These are phyloP conservation scores for Daedaleopsis nitida DNA, from an alignment of 768 basidiomycete species.

Conservation along the genomic window DNA sequence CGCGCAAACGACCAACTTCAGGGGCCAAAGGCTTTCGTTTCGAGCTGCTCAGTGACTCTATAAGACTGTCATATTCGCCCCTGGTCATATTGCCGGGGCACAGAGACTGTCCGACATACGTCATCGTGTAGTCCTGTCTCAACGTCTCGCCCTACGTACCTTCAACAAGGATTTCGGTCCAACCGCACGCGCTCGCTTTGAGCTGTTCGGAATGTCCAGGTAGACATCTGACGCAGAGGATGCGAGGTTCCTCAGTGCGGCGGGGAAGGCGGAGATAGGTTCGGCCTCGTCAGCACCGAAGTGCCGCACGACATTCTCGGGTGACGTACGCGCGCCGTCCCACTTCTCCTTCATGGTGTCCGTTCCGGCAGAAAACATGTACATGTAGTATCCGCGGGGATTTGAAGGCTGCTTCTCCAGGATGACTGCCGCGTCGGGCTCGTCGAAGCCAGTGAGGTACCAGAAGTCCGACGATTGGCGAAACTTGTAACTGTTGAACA, in stretches of 20 bases:
- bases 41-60: conserved; percentile 53
- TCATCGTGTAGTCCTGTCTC: neutral
- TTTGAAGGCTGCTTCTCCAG: conserved; percentile 71
- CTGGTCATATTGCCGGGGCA: conserved; percentile 26
- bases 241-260: conserved; percentile 56
- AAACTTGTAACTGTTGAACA: conserved; percentile 79
- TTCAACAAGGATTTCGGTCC: conserved; percentile 60
- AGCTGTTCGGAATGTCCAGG: conserved; percentile 37
- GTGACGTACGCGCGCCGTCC: conserved; percentile 86
- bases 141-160: conserved; percentile 20
- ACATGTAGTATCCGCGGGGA: conserved; percentile 81
- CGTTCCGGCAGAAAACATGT: conserved; percentile 77
- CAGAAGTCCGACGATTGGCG: conserved; percentile 91
- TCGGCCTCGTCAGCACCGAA: conserved; percentile 81
- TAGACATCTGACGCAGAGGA: conserved; percentile 33
- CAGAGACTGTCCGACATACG: conserved; percentile 25
- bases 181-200: conserved; percentile 21
- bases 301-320: conserved; percentile 59
- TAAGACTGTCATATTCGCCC: conserved; percentile 55
- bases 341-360: conserved; percentile 82
- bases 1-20: conserved; percentile 69
- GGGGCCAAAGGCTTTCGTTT: conserved; percentile 58
- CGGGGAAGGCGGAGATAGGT: conserved; percentile 55
- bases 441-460: conserved; percentile 96
- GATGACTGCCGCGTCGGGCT: conserved; percentile 87